Evolutionary conservation across 2,329 filamentous ascomycete genomes (phyloP).

Genomic region (Aspergillus neoniger): DNA sequence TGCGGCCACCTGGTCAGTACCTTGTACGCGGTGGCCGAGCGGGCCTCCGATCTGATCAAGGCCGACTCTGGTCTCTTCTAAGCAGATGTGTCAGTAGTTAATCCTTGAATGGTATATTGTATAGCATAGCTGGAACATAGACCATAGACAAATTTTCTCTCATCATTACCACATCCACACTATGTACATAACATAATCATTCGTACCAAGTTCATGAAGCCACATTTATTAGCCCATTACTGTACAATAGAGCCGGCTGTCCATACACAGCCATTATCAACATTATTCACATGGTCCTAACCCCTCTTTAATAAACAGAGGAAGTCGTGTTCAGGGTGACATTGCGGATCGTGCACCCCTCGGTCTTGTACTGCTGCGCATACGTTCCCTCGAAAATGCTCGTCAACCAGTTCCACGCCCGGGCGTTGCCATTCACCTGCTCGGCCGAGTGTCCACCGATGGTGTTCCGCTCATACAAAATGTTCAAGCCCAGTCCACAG

Average conservation of each 20-base stretch:
- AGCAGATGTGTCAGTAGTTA: not conserved
- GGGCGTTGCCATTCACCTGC: conserved; percentile 15
- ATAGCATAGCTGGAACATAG: not conserved
- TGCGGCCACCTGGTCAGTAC: conserved; percentile 34
- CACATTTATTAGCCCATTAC: not conserved
- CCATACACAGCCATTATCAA: not conserved
- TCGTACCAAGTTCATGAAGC: too few relatives aligned
- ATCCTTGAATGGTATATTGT: too few relatives aligned
- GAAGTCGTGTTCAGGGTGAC: not conserved
- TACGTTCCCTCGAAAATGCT: conserved; percentile 3
- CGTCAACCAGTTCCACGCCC: conserved; percentile 16
- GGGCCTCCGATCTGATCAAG: conserved; percentile 36
- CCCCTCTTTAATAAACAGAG: not conserved
- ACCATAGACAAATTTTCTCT: not conserved
- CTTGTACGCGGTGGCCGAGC: conserved; percentile 36
- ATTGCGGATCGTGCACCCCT: conserved; percentile 1
- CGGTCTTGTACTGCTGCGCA: not conserved
- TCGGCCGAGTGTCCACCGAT: conserved; percentile 29
- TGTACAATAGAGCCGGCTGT: not conserved
- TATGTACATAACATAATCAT: not conserved
- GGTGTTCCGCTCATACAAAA: conserved; percentile 30
- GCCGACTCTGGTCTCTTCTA: not conserved
- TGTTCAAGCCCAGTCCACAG: conserved; percentile 17
- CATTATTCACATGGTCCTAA: not conserved
- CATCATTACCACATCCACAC: not conserved